These are phyloP conservation scores for Aspergillus versicolor DNA, from an alignment of 2,329 filamentous ascomycete genomes.

Conservation along the genomic window DNA sequence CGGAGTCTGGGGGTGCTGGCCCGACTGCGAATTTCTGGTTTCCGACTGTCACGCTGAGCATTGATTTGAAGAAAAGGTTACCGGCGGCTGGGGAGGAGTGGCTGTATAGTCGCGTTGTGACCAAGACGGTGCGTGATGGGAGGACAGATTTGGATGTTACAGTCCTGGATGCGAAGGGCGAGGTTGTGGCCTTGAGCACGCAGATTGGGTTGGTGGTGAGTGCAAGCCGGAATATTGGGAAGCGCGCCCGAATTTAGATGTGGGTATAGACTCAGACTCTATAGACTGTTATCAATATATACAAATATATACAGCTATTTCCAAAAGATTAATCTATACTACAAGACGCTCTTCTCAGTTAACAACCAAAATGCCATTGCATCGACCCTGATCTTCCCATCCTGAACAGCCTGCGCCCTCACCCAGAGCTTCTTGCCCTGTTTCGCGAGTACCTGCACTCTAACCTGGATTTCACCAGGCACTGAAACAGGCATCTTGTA, in stretches of 20 bases:
- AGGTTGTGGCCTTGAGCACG: conserved; percentile 66
- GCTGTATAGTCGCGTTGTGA: conserved; percentile 64
- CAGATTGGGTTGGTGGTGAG: conserved; percentile 66
- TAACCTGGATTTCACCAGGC: conserved; percentile 38
- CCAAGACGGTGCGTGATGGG: conserved; percentile 69
- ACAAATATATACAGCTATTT: conserved; percentile 10
- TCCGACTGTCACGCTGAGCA: conserved; percentile 70
- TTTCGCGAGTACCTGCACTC: conserved; percentile 36
- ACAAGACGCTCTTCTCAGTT: conserved; percentile 11
- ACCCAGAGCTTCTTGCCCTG: conserved; percentile 44
- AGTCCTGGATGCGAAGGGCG: conserved; percentile 62
- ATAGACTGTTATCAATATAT: conserved; percentile 6
- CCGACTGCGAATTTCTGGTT: conserved; percentile 62
- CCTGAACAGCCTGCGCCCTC: conserved; percentile 39
- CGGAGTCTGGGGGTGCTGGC: conserved; percentile 26
- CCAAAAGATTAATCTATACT: not conserved
- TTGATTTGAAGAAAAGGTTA: conserved; percentile 74
- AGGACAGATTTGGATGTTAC: conserved; percentile 72
- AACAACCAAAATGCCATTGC: conserved; percentile 44
- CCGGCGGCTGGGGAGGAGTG: conserved; percentile 69
- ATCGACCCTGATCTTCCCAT: conserved; percentile 39
- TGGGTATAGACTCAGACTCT: not conserved
- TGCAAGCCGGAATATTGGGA: conserved; percentile 61
- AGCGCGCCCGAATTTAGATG: conserved; percentile 36
- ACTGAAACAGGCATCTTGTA: conserved; percentile 39